A percentile compares a stretch with the other conserved stretches of the same genome.
These are phyloP conservation scores for Marasmius tenuissimus DNA, from an alignment of 1,284 basidiomycete species.

Conservation along the genomic window DNA sequence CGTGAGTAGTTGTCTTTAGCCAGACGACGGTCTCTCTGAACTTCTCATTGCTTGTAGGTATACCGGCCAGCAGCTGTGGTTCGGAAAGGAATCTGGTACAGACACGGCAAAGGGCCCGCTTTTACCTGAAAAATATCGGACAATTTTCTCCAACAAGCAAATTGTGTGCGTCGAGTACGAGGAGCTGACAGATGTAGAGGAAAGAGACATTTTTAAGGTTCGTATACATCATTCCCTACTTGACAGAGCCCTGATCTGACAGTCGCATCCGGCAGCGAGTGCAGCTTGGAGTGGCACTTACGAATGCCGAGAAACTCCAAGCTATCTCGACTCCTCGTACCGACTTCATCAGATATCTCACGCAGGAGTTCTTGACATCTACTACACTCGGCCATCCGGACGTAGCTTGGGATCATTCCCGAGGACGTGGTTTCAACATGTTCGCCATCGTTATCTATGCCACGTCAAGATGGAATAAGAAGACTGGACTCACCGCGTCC, in stretches of 20 bases:
- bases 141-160: constrained; percentile 1
- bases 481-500: constrained; percentile 28
- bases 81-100: background rate
- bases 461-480: constrained; percentile 39
- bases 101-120: background rate
- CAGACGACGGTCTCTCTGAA: background rate
- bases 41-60: background rate
- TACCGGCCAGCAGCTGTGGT: background rate
- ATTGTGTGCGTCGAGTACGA: constrained; percentile 1
- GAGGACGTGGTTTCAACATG: constrained; percentile 65
- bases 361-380: constrained; percentile 41
- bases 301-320: constrained; percentile 72
- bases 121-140: background rate
- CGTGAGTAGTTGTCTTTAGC: background rate
- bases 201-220: background rate
- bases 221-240: background rate
- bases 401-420: constrained; percentile 48
- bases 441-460: constrained; percentile 52
- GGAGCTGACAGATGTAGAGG: background rate
- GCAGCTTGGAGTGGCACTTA: constrained; percentile 77
- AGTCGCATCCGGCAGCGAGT: constrained; percentile 48
- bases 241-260: background rate
- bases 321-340: constrained; percentile 55
- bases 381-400: constrained; percentile 37
- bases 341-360: constrained; percentile 51